phyloP scores from a whole-genome alignment of 2,329 filamentous ascomycete genomes.

The Aspergillus flavus region DNA sequence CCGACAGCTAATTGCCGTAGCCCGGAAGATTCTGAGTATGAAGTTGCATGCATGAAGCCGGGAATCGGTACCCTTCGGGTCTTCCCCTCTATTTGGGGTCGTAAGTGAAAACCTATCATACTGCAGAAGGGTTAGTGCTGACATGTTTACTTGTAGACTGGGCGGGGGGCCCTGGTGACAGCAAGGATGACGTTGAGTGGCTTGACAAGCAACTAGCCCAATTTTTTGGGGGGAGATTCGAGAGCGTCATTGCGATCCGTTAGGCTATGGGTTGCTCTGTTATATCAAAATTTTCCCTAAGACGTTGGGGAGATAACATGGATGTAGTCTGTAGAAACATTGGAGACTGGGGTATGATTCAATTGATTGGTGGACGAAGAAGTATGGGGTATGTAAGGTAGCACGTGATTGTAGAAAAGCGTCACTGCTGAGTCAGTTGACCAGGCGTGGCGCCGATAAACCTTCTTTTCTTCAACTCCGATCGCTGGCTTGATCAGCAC shows the following conservation, averaged over 20 bases:
- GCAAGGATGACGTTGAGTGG: slow-evolving; percentile 71
- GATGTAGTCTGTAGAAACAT: background rate
- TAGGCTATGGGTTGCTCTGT: background rate
- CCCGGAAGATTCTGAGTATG: slow-evolving; percentile 75
- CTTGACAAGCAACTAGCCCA: slow-evolving; percentile 63
- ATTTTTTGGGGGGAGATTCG: slow-evolving; percentile 49
- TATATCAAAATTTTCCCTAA: background rate
- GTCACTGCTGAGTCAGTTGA: slow-evolving; percentile 1
- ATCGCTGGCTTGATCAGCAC: background rate
- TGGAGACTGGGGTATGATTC: background rate
- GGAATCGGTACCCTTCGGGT: slow-evolving; percentile 59
- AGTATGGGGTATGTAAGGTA: background rate
- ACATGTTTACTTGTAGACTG: slow-evolving; percentile 45
- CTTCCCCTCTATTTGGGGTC: slow-evolving; percentile 67
- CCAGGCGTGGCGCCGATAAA: background rate
- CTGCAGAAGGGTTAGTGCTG: slow-evolving; percentile 13
- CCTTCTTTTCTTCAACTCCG: background rate
- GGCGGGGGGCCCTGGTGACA: slow-evolving; percentile 72
- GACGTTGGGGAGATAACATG: background rate
- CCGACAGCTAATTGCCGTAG: slow-evolving; percentile 38
- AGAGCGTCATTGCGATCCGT: background rate
- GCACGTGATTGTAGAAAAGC: background rate
- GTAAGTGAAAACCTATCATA: slow-evolving; percentile 39
- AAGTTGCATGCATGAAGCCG: slow-evolving; percentile 65
- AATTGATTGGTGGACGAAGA: background rate